A percentile compares a stretch with the other conserved stretches of the same genome.
Conservation (phyloP, 2,329 filamentous ascomycete genomes). For the Talaromyces sp. region DNA sequence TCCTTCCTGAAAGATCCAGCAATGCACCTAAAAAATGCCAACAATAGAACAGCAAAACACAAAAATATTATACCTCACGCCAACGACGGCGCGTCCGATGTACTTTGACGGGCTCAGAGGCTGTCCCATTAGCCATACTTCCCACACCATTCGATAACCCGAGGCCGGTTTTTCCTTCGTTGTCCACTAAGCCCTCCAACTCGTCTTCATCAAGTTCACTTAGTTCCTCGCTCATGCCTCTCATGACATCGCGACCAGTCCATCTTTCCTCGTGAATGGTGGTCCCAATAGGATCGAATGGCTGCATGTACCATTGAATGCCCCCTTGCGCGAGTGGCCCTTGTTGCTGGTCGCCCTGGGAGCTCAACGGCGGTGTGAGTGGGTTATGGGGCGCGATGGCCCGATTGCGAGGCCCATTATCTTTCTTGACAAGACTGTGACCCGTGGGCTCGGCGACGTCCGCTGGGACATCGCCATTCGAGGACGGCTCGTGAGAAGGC, state of each 20-base stretch:
- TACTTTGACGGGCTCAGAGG: conserved; percentile 18
- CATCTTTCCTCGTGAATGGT: conserved; percentile 71
- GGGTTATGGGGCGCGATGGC: conserved; percentile 17
- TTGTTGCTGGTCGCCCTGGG: conserved; percentile 37
- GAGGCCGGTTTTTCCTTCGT: conserved; percentile 38
- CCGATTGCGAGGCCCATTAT: conserved; percentile 42
- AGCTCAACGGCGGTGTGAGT: conserved; percentile 36
- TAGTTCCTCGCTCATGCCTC: conserved; percentile 75
- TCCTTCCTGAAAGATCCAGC: background rate
- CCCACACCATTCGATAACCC: conserved; percentile 8
- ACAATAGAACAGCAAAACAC: background rate
- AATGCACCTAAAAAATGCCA: background rate
- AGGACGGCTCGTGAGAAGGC: conserved; percentile 9
- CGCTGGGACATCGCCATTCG: conserved; percentile 8
- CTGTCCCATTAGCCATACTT: conserved; percentile 14
- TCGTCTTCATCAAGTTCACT: conserved; percentile 91
- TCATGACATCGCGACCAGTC: conserved; percentile 64
- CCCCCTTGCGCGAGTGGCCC: conserved; percentile 63
- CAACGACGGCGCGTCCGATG: conserved; percentile 24
- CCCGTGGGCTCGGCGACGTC: conserved; percentile 18
- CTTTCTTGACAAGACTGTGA: conserved; percentile 24
- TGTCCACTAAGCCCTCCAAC: conserved; percentile 59
- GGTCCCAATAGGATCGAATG: conserved; percentile 73
- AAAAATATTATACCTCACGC: conserved; percentile 17
- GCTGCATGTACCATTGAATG: conserved; percentile 79